Evolutionary conservation across 352 stramenopile genomes (phyloP).

Genomic region (Pythium coloratum): DNA sequence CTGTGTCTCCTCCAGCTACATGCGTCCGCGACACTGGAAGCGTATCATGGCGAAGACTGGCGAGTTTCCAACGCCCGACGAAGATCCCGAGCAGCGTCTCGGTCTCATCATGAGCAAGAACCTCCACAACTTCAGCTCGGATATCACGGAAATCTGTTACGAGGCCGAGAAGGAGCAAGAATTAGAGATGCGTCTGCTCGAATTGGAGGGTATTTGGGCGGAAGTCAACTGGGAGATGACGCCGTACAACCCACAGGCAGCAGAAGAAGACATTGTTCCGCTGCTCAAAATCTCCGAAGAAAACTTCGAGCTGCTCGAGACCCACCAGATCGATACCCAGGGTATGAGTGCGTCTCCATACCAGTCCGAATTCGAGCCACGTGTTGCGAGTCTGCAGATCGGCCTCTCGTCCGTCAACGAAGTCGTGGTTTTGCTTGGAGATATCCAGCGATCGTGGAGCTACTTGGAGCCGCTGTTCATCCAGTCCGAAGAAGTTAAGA

Average conservation of each 20-base stretch:
- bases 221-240: constrained; percentile 94
- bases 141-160: constrained; percentile 97
- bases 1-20: constrained; percentile 79
- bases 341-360: constrained; percentile 96
- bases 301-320: constrained; percentile 96
- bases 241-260: constrained; percentile 80
- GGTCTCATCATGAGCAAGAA: constrained; percentile 92
- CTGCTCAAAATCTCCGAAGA: constrained; percentile 94
- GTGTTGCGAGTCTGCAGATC: constrained; percentile 88
- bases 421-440: constrained; percentile 92
- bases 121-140: constrained; percentile 92
- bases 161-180: constrained; percentile 97
- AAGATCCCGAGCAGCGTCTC: constrained; percentile 91
- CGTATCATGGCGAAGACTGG: constrained; percentile 89
- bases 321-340: constrained; percentile 96
- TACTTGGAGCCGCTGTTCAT: constrained; percentile 97
- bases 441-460: constrained; percentile 96
- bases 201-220: constrained; percentile 91
- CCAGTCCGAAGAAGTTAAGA: constrained; percentile 95
- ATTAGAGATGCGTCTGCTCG: constrained; percentile 89
- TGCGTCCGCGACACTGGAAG: constrained; percentile 94
- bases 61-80: constrained; percentile 91
- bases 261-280: constrained; percentile 85
- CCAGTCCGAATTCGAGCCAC: constrained; percentile 93
- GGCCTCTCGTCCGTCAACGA: constrained; percentile 89